Evolutionary conservation across 768 basidiomycete genomes (phyloP), one percentile per base, ranked within the genome.

Genomic region (Lactifluus piperatus): DNA sequence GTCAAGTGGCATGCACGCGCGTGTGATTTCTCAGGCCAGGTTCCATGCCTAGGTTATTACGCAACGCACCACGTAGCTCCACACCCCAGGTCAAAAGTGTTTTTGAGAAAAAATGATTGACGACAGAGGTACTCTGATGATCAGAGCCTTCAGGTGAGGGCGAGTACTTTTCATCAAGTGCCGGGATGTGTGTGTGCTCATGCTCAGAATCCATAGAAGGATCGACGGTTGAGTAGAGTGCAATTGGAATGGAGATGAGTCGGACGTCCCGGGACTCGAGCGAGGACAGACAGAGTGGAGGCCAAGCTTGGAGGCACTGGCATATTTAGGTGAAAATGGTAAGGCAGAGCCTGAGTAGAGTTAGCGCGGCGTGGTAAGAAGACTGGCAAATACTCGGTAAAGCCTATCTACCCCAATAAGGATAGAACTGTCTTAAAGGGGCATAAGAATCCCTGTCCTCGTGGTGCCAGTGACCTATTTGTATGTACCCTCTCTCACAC

Each of bases 71-170:
- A 62, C 72, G 64, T 10, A 62, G 66, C 53, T 73, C 72, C 3
- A 73, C 64, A 5, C 72, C 72, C 69, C 68, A 71, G 36, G 62
- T 62, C 43, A 71, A 51, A 50, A 72, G 57, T 51, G 54, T 65
- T 49, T 57, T 62, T 49, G 65, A 57, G 24, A 62, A 30, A 14
- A 27, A 20, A 1, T 24, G 18, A 37, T 49, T 32, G 30, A 20
- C 7, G 10, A 10, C 1, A 18, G 34, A 16, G 27, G 11, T 36
- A 8, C 9, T 50, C 45, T 10, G 43, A 5, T 3, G 27, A n/a
- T 10, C 22, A 9, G 26, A 16, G 29, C 5, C 2, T 2, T 26
- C 37, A 1, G 18, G n/a, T n/a, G n/a, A n/a, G n/a, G n/a, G 18
- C 36, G 3, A 22, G 18, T 7, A 11, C 24, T 53, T 22, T 6